Percentiles rank a stretch among this genome's conserved stretches.
Evolutionary conservation across 2,329 filamentous ascomycete species (phyloP).

Genomic region (Ceratocystis diversiconidia): DNA sequence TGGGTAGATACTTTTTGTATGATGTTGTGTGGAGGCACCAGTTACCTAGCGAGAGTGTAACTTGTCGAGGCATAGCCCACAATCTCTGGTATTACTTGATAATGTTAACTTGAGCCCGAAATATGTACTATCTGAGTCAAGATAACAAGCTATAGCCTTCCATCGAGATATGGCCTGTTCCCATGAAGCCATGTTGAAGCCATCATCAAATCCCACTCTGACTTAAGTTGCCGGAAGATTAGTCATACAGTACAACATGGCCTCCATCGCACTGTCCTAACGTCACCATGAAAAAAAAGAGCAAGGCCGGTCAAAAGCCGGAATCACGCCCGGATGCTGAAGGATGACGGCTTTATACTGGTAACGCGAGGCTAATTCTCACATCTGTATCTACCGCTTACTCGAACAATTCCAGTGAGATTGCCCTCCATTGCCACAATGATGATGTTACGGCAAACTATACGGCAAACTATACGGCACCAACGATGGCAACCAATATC

Average conservation of each 20-base stretch:
- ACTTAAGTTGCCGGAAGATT: neutral
- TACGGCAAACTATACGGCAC: constrained; percentile 1
- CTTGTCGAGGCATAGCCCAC: neutral
- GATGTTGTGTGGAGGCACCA: neutral
- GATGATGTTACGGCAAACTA: constrained; percentile 5
- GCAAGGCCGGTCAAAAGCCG: neutral
- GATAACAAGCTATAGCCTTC: neutral
- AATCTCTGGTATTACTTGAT: too few relatives aligned
- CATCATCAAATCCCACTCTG: neutral
- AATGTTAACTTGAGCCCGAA: neutral
- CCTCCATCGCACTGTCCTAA: neutral
- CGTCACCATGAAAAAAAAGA: neutral
- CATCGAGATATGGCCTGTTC: neutral
- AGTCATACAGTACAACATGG: neutral
- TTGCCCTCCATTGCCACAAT: neutral
- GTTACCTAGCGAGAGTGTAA: neutral
- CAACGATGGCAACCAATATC: neutral
- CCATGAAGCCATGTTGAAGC: neutral
- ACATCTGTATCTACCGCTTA: too few relatives aligned
- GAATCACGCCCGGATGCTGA: neutral
- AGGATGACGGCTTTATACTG: neutral
- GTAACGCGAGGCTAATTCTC: neutral
- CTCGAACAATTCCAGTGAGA: neutral
- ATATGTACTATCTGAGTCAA: neutral
- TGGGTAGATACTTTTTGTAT: neutral